Percentiles rank a stretch among this genome's conserved stretches.
These are phyloP conservation scores for Daldinia eschscholtzii DNA, from an alignment of 2,329 filamentous ascomycete genomes.

Conservation along the genomic window DNA sequence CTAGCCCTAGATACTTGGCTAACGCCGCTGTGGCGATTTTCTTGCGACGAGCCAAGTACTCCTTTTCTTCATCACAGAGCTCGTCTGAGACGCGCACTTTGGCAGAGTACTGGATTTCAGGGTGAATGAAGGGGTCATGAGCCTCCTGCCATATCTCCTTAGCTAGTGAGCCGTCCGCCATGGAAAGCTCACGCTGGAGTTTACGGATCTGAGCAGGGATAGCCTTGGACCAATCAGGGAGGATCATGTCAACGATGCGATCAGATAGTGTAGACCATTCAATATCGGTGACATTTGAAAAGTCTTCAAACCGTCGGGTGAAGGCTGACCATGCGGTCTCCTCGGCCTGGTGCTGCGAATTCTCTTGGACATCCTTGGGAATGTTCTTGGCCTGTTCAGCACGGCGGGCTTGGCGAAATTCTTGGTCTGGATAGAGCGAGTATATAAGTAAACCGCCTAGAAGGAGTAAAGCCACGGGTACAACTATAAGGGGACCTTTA, in stretches of 20 bases:
- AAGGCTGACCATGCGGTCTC: conserved; percentile 63
- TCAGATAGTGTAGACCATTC: conserved; percentile 69
- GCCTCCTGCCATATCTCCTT: conserved; percentile 95
- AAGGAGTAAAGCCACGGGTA: conserved; percentile 51
- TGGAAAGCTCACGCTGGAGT: conserved; percentile 87
- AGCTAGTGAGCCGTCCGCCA: conserved; percentile 87
- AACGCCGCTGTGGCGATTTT: conserved; percentile 78
- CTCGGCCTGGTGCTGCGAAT: conserved; percentile 33
- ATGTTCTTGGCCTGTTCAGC: conserved; percentile 33
- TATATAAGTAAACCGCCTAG: conserved; percentile 56
- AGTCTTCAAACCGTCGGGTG: conserved; percentile 61
- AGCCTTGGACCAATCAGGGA: conserved; percentile 84
- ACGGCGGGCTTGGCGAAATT: conserved; percentile 47
- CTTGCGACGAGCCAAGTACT: conserved; percentile 77
- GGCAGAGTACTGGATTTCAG: conserved; percentile 87
- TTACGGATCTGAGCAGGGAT: conserved; percentile 84
- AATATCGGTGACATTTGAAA: conserved; percentile 67
- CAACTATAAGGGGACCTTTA: conserved; percentile 49
- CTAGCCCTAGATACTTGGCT: conserved; percentile 83
- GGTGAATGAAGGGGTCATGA: conserved; percentile 83
- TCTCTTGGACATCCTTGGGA: conserved; percentile 27
- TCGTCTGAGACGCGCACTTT: conserved; percentile 83
- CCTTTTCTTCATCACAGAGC: conserved; percentile 85
- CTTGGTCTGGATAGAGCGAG: conserved; percentile 57
- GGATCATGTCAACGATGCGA: conserved; percentile 75